Evolutionary conservation across 352 stramenopile genomes (phyloP), one percentile per base, ranked within the genome.

Genomic region (Pseudoperonospora humuli): DNA sequence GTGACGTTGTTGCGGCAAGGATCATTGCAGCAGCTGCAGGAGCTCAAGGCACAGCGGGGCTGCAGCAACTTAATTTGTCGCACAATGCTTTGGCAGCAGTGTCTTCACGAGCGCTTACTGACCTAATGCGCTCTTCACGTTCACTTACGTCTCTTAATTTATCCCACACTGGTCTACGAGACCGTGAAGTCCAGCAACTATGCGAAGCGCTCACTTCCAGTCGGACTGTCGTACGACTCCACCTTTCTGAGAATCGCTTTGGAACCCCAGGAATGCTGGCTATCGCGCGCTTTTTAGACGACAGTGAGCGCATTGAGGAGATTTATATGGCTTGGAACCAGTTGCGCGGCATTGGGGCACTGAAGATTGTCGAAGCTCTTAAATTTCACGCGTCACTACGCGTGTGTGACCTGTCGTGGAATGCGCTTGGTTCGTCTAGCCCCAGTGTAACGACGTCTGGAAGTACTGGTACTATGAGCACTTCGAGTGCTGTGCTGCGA

Each of bases 241-340:
- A 89, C 29, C 43, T 89, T n/a, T 86, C 70, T 1, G 74, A 89
- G 47, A 89, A 89, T 57, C 56, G 56, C 35, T 89, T 89, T 23
- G 70, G 66, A 11, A 58, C 67, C 7, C 42, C 60, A 3, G 77
- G 77, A 5, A 80, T 78, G 75, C 15, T 81, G 18, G 60, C 72
- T 8, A 69, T 89, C 45, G 77, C 69, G 17, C 81, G 73, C 13
- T 80, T 86, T 38, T 60, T 89, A 2, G 75, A 83, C 24, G 75
- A 89, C 40, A 86, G 84, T 39, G 61, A 70, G 27, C 79, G 75
- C 21, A 72, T 90, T 31, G 78, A 87, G 39, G 78, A 90, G 36
- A 54, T 90, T 1, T 87, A 90, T 25, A 41, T 90, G 13, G 70
- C 70, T 0, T 87, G 75, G 72, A 90, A 87, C 49, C 71, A 85